Percentiles rank a stretch among this genome's conserved stretches.
Conservation (phyloP, 2,329 filamentous ascomycete genomes). For the Cyphellophora attinorum region DNA sequence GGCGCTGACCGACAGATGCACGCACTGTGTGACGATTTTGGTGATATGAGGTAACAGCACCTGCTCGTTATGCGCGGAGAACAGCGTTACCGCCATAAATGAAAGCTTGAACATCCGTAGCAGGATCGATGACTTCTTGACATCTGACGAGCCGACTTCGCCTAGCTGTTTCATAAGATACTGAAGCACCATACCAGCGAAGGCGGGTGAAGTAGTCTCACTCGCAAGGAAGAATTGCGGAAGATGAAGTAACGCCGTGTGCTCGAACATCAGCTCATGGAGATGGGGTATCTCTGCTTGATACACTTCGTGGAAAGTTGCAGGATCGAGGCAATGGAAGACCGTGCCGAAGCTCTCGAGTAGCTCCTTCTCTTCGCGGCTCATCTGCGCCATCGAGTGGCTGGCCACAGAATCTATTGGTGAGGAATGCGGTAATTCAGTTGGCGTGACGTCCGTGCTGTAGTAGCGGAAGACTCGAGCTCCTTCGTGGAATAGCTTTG, state of each 20-base stretch:
- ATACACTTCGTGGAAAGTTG: conserved; percentile 97
- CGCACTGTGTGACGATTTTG: conserved; percentile 94
- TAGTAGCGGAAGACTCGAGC: conserved; percentile 97
- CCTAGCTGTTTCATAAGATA: conserved; percentile 96
- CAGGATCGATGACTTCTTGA: conserved; percentile 85
- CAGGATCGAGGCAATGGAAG: conserved; percentile 96
- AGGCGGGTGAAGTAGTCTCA: conserved; percentile 92
- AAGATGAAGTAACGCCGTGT: conserved; percentile 85
- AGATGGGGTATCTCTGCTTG: conserved; percentile 93
- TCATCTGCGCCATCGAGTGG: conserved; percentile 87
- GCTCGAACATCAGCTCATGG: conserved; percentile 96
- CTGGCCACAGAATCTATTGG: conserved; percentile 89
- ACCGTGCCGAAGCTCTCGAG: conserved; percentile 96
- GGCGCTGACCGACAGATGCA: conserved; percentile 87
- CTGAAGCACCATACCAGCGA: conserved; percentile 94
- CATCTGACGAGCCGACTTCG: conserved; percentile 84
- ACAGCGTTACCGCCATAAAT: conserved; percentile 98
- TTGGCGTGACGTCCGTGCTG: conserved; percentile 68
- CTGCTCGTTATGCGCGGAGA: conserved; percentile 88
- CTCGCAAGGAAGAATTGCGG: conserved; percentile 98
- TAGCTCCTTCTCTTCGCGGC: conserved; percentile 93
- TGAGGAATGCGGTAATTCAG: conserved; percentile 65
- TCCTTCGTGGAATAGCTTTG: conserved; percentile 94
- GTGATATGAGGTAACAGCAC: conserved; percentile 92
- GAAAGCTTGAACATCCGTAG: conserved; percentile 93